Percentiles rank a stretch among this genome's conserved stretches.
Evolutionary conservation across 2,329 filamentous ascomycete species (phyloP).

Genomic region (Monosporascus cannonballus): DNA sequence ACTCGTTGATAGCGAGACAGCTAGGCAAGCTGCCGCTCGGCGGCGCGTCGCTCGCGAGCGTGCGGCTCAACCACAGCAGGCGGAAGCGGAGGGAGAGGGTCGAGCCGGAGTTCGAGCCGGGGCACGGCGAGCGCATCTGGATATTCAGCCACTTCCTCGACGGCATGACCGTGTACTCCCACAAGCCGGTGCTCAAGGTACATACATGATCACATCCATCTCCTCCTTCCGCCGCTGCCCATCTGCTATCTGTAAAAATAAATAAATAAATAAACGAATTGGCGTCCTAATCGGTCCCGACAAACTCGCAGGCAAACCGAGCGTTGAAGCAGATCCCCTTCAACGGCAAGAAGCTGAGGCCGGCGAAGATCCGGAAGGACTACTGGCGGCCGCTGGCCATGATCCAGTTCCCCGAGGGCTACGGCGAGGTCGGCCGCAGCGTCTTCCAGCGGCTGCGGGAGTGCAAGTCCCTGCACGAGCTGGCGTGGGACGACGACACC

Average conservation of each 20-base stretch:
- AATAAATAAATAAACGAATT: neutral
- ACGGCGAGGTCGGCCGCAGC: conserved; percentile 48
- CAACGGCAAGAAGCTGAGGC: conserved; percentile 62
- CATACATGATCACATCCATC: conserved; percentile 12
- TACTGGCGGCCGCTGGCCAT: conserved; percentile 58
- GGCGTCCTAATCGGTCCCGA: neutral
- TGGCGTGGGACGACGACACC: conserved; percentile 50
- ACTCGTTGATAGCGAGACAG: conserved; percentile 24
- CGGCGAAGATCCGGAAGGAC: conserved; percentile 58
- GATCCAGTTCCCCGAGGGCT: conserved; percentile 49
- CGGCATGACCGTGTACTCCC: conserved; percentile 48
- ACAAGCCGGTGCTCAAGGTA: conserved; percentile 40
- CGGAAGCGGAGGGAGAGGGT: conserved; percentile 11
- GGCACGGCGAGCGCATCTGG: conserved; percentile 54
- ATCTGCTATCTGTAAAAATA: neutral
- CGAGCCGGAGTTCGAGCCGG: conserved; percentile 21
- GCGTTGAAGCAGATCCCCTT: conserved; percentile 37
- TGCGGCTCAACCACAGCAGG: conserved; percentile 31
- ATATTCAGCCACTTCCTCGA: conserved; percentile 45
- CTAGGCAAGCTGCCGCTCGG: conserved; percentile 37
- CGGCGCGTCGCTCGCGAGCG: conserved; percentile 33
- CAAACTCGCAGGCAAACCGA: conserved; percentile 13
- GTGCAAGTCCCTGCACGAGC: conserved; percentile 56
- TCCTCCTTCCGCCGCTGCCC: too few relatives aligned
- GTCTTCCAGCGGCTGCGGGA: conserved; percentile 61